Evolutionary conservation across 2,329 filamentous ascomycete species (phyloP), one percentile per base, ranked within the genome.

Genomic region (Talaromyces sp.): DNA sequence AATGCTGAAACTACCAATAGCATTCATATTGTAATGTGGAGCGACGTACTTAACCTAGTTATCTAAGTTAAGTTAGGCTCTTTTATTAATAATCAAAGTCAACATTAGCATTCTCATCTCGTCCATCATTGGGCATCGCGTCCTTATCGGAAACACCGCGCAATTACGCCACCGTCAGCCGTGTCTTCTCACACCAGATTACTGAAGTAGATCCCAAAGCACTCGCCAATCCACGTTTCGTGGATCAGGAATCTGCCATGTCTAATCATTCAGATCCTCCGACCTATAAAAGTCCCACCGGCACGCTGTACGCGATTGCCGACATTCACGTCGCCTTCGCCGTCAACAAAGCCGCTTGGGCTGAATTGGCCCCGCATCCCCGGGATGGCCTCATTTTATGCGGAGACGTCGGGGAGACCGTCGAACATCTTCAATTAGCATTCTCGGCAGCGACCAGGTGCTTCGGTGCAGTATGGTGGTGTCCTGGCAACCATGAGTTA

Each of bases 391-490:
- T 63, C 14, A 57, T 63, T 33, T 11, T 63, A 14, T 63, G 62
- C 9, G 62, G 62, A 50, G 62, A 63, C 18, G 23, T 63, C 23
- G 62, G 62, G 25, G 62, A 63, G 50, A 63, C 50, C 16, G 21
- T 60, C 42, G 62, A 63, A 33, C 62, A 63, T n/a, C 52, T 63
- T 33, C 50, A 60, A 8, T 23, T 39, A 18, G 62, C 62, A 31
- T 63, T 63, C 25, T 60, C 62, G 16, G 42, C 23, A 44, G 62
- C 62, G 31, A 57, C 57, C 2, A 52, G 40, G 40, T 57, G 58
- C 50, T 63, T 63, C 25, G 58, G 48, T 35, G 39, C 62, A 39
- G 58, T 63, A 37, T 63, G 62, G 62, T 63, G 62, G 62, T 63
- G 62, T 44, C 62, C 62, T 55, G 62, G 62, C 11, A 63, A 63